Percentiles rank a stretch among this genome's conserved stretches.
These are phyloP conservation scores for Colletotrichum australisinense DNA, from an alignment of 2,329 filamentous ascomycete genomes.

Conservation along the genomic window DNA sequence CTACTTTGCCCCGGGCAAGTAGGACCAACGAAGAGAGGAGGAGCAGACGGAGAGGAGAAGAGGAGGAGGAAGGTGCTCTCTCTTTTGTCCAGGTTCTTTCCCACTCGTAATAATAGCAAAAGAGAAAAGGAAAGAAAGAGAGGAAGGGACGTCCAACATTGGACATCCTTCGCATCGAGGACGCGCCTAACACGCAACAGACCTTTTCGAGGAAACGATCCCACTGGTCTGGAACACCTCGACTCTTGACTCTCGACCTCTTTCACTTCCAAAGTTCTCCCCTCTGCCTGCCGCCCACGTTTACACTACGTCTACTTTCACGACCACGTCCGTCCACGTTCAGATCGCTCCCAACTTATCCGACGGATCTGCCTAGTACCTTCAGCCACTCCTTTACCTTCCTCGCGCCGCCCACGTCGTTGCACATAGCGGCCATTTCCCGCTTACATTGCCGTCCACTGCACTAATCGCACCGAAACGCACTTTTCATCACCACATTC, in stretches of 20 bases:
- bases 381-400: conserved; percentile 1
- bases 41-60: background rate
- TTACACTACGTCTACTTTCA: background rate
- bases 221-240: background rate
- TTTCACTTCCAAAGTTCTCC: background rate
- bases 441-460: conserved; percentile 19
- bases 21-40: conserved; percentile 10
- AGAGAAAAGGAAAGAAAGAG: background rate
- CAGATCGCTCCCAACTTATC: conserved; percentile 18
- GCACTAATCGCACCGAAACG: conserved; percentile 31
- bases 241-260: background rate
- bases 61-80: background rate
- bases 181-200: conserved; percentile 20
- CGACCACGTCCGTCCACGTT: background rate
- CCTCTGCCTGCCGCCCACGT: background rate
- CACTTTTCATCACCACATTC: conserved; percentile 32
- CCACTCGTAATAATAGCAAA: background rate
- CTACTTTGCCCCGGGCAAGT: background rate
- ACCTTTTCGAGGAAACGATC: background rate
- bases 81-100: background rate
- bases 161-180: background rate
- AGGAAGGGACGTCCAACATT: conserved; percentile 12
- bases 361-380: conserved; percentile 14
- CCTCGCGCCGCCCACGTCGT: background rate
- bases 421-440: conserved; percentile 7